A percentile compares a stretch with the other conserved stretches of the same genome.
These are phyloP conservation scores for Candida odintsovae DNA, from an alignment of 805 yeast species.

Conservation along the genomic window DNA sequence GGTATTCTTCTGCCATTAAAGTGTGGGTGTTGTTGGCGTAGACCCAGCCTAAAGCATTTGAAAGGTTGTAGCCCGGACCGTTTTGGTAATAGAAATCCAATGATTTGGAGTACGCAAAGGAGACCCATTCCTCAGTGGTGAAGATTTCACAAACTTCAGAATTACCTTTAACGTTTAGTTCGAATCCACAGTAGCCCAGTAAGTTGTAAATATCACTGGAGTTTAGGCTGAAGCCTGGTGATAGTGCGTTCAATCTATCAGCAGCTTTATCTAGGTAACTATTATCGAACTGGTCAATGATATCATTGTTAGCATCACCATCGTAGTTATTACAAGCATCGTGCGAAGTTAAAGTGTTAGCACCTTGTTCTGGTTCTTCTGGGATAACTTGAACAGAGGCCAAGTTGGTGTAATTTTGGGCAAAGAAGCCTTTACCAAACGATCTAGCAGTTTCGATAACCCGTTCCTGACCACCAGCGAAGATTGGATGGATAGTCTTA, in stretches of 20 bases:
- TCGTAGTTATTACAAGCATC: conserved; percentile 37
- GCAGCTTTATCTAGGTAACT: conserved; percentile 48
- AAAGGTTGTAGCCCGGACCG: conserved; percentile 58
- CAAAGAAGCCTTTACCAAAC: conserved; percentile 46
- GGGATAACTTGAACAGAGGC: conserved; percentile 30
- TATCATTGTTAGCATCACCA: conserved; percentile 13
- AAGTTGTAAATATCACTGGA: conserved; percentile 45
- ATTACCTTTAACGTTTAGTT: conserved; percentile 60
- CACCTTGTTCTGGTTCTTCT: conserved; percentile 40
- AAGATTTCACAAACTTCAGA: conserved; percentile 65
- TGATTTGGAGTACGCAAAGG: conserved; percentile 56
- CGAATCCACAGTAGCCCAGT: conserved; percentile 68
- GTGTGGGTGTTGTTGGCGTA: conserved; percentile 46
- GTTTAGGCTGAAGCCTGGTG: conserved; percentile 50
- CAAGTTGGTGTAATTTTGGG: conserved; percentile 30
- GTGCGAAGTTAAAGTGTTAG: conserved; percentile 44
- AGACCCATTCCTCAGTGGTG: conserved; percentile 61
- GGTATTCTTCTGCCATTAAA: conserved; percentile 41
- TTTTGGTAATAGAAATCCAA: conserved; percentile 52
- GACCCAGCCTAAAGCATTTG: conserved; percentile 56
- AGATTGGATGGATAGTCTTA: conserved; percentile 36
- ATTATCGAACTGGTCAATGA: conserved; percentile 15
- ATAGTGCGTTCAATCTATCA: conserved; percentile 46
- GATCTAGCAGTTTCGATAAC: conserved; percentile 40
- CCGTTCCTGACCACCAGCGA: conserved; percentile 42